phyloP scores from a whole-genome alignment of 352 stramenopile species.

The Phytopythium sindhum region DNA sequence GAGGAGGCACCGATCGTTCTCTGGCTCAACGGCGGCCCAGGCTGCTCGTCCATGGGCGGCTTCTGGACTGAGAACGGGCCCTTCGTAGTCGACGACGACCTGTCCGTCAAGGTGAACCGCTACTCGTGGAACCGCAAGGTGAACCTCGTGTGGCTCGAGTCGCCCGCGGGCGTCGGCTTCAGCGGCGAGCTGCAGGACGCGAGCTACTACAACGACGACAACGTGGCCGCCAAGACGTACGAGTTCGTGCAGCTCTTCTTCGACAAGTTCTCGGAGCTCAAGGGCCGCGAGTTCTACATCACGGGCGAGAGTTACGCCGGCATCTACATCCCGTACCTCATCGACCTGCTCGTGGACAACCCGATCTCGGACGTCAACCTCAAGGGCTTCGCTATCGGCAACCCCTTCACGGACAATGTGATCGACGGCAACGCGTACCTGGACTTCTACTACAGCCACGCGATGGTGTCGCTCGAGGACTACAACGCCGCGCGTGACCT shows the following conservation, averaged over 20 bases:
- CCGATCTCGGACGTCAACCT: slow-evolving; percentile 69
- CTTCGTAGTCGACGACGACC: slow-evolving; percentile 56
- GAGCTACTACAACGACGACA: slow-evolving; percentile 82
- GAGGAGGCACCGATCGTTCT: slow-evolving; percentile 67
- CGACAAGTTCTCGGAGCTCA: slow-evolving; percentile 63
- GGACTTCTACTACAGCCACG: slow-evolving; percentile 86
- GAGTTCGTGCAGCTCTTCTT: slow-evolving; percentile 77
- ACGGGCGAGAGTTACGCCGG: slow-evolving; percentile 83
- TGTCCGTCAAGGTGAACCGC: slow-evolving; percentile 57
- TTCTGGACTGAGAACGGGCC: slow-evolving; percentile 68
- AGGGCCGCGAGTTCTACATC: slow-evolving; percentile 77
- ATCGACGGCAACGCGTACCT: slow-evolving; percentile 73
- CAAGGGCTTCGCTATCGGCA: slow-evolving; percentile 75
- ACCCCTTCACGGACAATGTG: slow-evolving; percentile 59
- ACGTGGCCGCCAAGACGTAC: slow-evolving; percentile 71
- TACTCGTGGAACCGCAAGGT: slow-evolving; percentile 79
- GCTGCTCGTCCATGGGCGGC: slow-evolving; percentile 71
- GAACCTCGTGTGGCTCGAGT: slow-evolving; percentile 80
- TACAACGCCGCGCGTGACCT: slow-evolving; percentile 59
- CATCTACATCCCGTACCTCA: slow-evolving; percentile 89
- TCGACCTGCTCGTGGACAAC: slow-evolving; percentile 65
- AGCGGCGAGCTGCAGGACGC: slow-evolving; percentile 49
- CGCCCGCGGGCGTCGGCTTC: slow-evolving; percentile 71
- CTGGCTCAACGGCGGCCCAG: slow-evolving; percentile 79
- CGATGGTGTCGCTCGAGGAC: slow-evolving; percentile 73